Evolutionary conservation across 2,329 filamentous ascomycete genomes (phyloP), one percentile per base, ranked within the genome.

Genomic region (Beauveria medogensis): DNA sequence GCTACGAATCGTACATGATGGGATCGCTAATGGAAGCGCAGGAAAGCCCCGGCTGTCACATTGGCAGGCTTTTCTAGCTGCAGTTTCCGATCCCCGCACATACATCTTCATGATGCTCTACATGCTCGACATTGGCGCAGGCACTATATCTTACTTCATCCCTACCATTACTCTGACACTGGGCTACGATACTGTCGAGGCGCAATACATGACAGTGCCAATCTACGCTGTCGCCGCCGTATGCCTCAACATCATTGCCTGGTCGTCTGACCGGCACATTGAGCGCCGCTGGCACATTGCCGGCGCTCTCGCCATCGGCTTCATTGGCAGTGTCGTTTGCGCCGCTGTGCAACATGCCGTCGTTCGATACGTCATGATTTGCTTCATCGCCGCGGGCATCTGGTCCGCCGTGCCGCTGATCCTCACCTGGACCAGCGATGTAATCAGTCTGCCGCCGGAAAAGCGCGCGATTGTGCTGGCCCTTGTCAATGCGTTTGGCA

Each of bases 1-100:
- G 62, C 81, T 83, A 1, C 81, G 86, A 6, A 78, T 89, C 68
- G 83, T 81, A 75, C 5, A 74, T 8, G 77, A 78, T 55, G 73
- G 75, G 51, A 71, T 77, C 30, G 69, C 70, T 16, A 72, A 72
- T 1, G 68, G 69, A 24, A 65, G 63, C 2, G 66, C 67, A n/a
- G 69, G 69, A 28, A 68, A 67, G 14, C 53, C 61, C 50, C 62
- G 68, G 4, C 64, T 74, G 44, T 68, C 67, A 5, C 71, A 71
- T 57, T 69, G 68, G 65, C 62, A 67, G 55, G 68, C 69, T 1
- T 63, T 70, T 43, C 44, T 67, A 6, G 70, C 70, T 2, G 71
- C 79, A 4, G 62, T 80, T 12, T 69, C 69, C 2, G 77, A 82
- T 64, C 78, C 77, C 69, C 71, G 78, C 43, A 79, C 79, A 0